These are phyloP conservation scores for Gynochthodes officinalis DNA, from an alignment of 257 asterid species.

Conservation along the genomic window DNA sequence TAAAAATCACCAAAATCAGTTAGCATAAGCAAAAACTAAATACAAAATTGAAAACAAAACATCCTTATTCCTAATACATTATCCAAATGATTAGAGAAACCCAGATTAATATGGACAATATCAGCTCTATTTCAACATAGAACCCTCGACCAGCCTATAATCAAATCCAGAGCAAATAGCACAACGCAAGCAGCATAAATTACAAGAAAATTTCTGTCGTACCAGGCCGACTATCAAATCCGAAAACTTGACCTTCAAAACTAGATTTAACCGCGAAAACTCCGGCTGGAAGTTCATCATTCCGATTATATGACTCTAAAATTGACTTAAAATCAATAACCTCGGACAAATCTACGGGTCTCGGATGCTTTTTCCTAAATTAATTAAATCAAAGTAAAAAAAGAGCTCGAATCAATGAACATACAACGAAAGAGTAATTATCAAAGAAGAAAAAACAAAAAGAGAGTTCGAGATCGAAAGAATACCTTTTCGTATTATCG, in stretches of 20 bases:
- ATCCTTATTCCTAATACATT: background rate
- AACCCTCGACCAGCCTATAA: background rate
- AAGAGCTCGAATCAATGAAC: background rate
- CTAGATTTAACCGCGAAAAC: slow-evolving; percentile 48
- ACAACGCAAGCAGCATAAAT: background rate
- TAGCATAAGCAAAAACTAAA: background rate
- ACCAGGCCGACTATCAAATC: slow-evolving; percentile 86
- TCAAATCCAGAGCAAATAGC: background rate
- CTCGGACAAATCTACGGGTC: slow-evolving; percentile 83
- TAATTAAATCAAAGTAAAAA: background rate
- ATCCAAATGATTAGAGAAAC: background rate
- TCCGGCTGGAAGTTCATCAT: slow-evolving; percentile 54
- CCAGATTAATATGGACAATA: background rate
- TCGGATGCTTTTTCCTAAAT: slow-evolving; percentile 60
- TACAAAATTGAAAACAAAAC: background rate
- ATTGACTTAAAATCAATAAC: slow-evolving; percentile 84
- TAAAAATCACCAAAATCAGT: background rate
- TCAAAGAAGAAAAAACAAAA: background rate
- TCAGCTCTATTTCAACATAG: background rate
- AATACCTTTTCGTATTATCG: slow-evolving; percentile 63
- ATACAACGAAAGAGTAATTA: background rate
- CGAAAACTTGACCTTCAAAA: slow-evolving; percentile 51
- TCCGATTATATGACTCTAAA: slow-evolving; percentile 46
- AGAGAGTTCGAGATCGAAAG: background rate
- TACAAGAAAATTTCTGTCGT: slow-evolving; percentile 1